Evolutionary conservation across 2,329 filamentous ascomycete species (phyloP).

Genomic region (Colletotrichum australisinense): DNA sequence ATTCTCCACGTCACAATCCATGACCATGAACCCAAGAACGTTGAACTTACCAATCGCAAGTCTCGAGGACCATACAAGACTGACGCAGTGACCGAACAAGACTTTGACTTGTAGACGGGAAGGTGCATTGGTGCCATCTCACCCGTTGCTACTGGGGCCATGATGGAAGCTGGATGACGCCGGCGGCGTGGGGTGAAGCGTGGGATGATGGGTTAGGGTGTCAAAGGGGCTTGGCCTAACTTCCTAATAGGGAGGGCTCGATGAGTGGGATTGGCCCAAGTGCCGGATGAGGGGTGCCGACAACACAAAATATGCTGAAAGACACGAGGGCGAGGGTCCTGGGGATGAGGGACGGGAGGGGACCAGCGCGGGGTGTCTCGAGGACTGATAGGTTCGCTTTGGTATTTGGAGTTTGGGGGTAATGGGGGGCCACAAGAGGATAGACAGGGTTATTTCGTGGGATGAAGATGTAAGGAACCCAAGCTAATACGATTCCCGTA

Average conservation of each 20-base stretch:
- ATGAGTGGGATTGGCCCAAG: slow-evolving; percentile 33
- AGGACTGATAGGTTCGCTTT: slow-evolving; percentile 34
- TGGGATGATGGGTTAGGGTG: slow-evolving; percentile 40
- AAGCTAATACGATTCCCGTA: slow-evolving; percentile 6
- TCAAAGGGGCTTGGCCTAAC: slow-evolving; percentile 35
- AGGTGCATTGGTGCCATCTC: slow-evolving; percentile 57
- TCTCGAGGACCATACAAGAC: slow-evolving; percentile 69
- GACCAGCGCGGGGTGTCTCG: slow-evolving; percentile 33
- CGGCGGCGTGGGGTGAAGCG: slow-evolving; percentile 48
- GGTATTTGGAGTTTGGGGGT: slow-evolving; percentile 10
- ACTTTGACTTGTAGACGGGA: slow-evolving; percentile 53
- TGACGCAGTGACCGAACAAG: slow-evolving; percentile 61
- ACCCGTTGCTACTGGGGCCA: slow-evolving; percentile 63
- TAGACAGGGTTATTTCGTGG: slow-evolving; percentile 36
- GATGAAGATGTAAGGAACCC: slow-evolving; percentile 34
- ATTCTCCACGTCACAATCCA: slow-evolving; percentile 24
- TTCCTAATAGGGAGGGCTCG: slow-evolving; percentile 36
- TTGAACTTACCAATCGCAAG: slow-evolving; percentile 64
- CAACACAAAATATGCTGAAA: slow-evolving; percentile 9
- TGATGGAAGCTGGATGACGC: slow-evolving; percentile 45
- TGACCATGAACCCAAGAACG: slow-evolving; percentile 1
- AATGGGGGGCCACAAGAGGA: slow-evolving; percentile 7
- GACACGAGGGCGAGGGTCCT: slow-evolving; percentile 17
- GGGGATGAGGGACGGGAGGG: slow-evolving; percentile 19
- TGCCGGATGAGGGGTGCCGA: slow-evolving; percentile 24